Conservation (phyloP, 176 grass and related monocot species). For the Typha latifolia region DNA sequence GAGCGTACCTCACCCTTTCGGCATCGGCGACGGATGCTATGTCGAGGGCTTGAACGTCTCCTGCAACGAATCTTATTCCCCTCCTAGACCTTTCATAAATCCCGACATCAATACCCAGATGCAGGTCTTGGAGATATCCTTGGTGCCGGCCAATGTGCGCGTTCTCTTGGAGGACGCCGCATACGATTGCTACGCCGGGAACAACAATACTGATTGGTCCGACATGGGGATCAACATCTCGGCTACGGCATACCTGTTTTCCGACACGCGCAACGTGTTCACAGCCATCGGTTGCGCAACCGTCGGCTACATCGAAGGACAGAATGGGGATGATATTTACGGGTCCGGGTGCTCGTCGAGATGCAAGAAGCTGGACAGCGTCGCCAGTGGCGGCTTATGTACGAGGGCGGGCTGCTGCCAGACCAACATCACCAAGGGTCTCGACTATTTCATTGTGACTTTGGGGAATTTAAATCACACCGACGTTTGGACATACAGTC, state of each 20-base stretch:
- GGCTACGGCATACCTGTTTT: conserved; percentile 8
- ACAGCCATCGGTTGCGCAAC: conserved; percentile 23
- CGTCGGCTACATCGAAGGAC: not conserved
- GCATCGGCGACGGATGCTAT: conserved; percentile 27
- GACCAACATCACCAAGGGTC: not conserved
- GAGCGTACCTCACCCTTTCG: conserved; percentile 33
- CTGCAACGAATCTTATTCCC: not conserved
- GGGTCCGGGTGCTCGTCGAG: not conserved
- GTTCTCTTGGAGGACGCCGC: not conserved
- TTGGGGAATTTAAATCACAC: too few species aligned
- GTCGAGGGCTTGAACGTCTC: not conserved
- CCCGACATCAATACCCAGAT: accelerated
- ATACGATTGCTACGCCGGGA: not conserved
- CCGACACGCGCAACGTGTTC: conserved; percentile 5
- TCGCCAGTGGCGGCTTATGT: not conserved
- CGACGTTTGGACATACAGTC: not conserved
- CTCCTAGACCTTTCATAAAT: not conserved
- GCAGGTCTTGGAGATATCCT: conserved; percentile 9
- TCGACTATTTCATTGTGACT: not conserved
- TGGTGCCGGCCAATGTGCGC: not conserved
- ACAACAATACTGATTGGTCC: too few species aligned
- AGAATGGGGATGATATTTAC: not conserved
- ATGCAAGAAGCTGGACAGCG: not conserved
- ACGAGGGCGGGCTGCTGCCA: conserved; percentile 15
- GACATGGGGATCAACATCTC: not conserved